Percentiles rank a stretch among this genome's conserved stretches.
phyloP scores from a whole-genome alignment of 805 yeast genomes.

The Gaillardinia entomophila region DNA sequence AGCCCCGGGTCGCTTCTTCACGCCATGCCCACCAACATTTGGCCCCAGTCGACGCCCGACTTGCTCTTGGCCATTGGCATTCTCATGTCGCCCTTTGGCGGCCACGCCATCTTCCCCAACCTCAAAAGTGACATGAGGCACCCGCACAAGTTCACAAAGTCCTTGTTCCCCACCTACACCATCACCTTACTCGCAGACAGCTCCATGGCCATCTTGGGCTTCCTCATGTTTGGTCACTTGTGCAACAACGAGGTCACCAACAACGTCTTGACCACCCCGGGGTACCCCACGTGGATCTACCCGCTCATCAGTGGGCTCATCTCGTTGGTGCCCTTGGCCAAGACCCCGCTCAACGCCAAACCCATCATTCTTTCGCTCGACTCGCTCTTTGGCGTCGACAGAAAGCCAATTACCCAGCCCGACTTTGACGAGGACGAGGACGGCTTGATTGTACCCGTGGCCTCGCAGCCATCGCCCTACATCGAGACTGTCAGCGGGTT shows the following conservation, averaged over 20 bases:
- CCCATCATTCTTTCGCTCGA: constrained; percentile 76
- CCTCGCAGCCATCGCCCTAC: constrained; percentile 1
- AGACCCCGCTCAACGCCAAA: constrained; percentile 75
- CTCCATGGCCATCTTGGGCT: constrained; percentile 62
- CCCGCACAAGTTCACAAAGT: constrained; percentile 48
- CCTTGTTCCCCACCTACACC: constrained; percentile 53
- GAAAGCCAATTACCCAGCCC: constrained; percentile 3
- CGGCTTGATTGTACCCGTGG: constrained; percentile 1
- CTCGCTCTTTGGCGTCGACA: constrained; percentile 34
- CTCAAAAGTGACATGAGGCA: constrained; percentile 66
- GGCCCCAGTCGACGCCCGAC: constrained; percentile 51
- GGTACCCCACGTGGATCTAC: constrained; percentile 44
- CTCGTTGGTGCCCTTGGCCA: constrained; percentile 80
- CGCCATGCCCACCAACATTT: constrained; percentile 60
- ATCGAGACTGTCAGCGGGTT: constrained; percentile 1
- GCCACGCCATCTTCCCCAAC: constrained; percentile 77
- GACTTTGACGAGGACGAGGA: not conserved
- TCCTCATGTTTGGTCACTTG: constrained; percentile 48
- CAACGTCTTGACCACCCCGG: constrained; percentile 38
- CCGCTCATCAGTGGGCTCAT: constrained; percentile 57
- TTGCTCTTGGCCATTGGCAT: constrained; percentile 60
- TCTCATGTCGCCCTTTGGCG: constrained; percentile 79
- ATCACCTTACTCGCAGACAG: constrained; percentile 58
- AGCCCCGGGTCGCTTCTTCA: constrained; percentile 71
- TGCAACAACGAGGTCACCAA: constrained; percentile 50